Evolutionary conservation across 352 stramenopile genomes (phyloP).

Genomic region (Phytophthora sp.): DNA sequence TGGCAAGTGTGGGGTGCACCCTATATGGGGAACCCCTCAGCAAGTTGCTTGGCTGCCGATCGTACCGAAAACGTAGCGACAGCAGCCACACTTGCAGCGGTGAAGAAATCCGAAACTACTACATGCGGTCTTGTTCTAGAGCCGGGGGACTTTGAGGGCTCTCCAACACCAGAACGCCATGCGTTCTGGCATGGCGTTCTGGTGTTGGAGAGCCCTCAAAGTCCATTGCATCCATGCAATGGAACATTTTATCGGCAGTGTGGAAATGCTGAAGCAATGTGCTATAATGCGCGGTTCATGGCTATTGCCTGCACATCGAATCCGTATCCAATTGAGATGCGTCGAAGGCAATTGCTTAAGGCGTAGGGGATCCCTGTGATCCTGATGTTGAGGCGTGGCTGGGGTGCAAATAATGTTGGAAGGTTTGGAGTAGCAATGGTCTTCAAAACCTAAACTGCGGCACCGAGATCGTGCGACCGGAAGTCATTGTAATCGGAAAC

Average conservation of each 20-base stretch:
- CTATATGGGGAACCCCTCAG: slow-evolving; percentile 2
- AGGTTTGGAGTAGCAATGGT: too few species aligned
- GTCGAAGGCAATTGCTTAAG: slow-evolving; percentile 3
- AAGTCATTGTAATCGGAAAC: too few species aligned
- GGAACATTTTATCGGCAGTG: slow-evolving; percentile 34
- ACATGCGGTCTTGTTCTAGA: background rate
- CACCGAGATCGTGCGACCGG: too few species aligned
- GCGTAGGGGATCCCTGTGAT: background rate
- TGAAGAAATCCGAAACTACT: background rate
- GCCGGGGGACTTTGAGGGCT: background rate
- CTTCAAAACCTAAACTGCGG: background rate
- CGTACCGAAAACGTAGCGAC: background rate
- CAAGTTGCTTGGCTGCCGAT: slow-evolving; percentile 3
- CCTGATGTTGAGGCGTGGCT: slow-evolving; percentile 4
- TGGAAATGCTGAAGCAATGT: slow-evolving; percentile 10
- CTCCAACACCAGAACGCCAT: too few species aligned
- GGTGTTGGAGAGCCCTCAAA: too few species aligned
- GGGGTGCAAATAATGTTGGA: slow-evolving; percentile 8
- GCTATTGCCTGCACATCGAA: slow-evolving; percentile 13
- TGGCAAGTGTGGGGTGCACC: slow-evolving; percentile 6
- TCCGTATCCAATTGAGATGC: slow-evolving; percentile 20
- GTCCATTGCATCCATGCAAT: slow-evolving; percentile 14
- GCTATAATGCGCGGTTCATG: slow-evolving; percentile 21
- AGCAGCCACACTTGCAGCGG: background rate
- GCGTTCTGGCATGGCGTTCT: too few species aligned